Base-by-base conservation (phyloP, 208 protist species). In the Wallacemonas sp. region DNA sequence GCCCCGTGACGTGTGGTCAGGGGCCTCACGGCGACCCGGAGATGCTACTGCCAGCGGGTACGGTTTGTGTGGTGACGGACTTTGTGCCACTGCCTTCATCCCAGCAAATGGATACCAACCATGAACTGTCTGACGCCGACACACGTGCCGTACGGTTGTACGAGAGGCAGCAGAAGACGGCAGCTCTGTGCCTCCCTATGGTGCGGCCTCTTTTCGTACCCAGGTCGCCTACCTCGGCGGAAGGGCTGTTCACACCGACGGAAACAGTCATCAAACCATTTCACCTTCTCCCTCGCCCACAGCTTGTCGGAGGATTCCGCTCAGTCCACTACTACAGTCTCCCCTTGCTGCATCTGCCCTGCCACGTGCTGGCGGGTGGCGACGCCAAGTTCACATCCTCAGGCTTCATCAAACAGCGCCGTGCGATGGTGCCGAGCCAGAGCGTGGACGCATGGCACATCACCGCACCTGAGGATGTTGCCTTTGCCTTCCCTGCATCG, bases 251-350 rank as follows among this genome's bases (percentile, higher is more conserved):
- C 41, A 2, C 6, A 45, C 31, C 14, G 17, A 33, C 22, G 14
- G 2, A 33, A 30, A 24, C 0, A 19, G 30, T 24, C 9, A 39
- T 31, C 2, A 31, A 42, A 6, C 63, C 51, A 4, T 75, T 79
- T 27, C 14, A 82, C 8, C 49, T 86, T 9, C n/a, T 70, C 1
- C 81, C 81, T 4, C 63, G 34, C 1, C 60, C 70, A 14, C 33
- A 21, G 17, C 39, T 85, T 19, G 62, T 88, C 0, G 85, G 85
- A 19, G 80, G 85, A 12, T 82, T 79, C 36, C 73, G 58, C 3
- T 87, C 85, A 1, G 33, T 83, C 12, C 85, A 91, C 69, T 77
- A 88, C 69, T 91, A 91, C 74, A 67, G 64, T 0, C 67, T 88
- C 12, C 85, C 81, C 0, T 33, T 77, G 46, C 39, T 86, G 51